Evolutionary conservation across 768 basidiomycete genomes (phyloP).

Genomic region (Clathrus columnatus): DNA sequence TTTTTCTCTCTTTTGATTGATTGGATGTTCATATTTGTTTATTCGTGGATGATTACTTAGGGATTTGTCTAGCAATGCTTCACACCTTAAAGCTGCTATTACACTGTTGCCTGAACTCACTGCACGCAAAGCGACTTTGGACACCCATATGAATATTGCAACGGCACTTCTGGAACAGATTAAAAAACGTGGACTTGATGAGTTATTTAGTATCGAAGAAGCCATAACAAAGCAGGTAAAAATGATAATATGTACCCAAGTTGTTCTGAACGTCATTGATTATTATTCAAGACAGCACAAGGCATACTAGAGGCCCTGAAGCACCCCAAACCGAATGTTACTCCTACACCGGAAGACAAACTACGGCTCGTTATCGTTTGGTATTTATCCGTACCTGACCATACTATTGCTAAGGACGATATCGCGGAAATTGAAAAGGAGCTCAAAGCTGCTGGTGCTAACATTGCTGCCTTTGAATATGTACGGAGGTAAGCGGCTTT

Average conservation of each 20-base stretch:
- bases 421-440: slow-evolving; percentile 81
- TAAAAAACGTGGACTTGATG: slow-evolving; percentile 90
- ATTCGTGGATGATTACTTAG: slow-evolving; percentile 31
- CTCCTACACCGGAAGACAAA: slow-evolving; percentile 73
- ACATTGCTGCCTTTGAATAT: slow-evolving; percentile 81
- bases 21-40: not conserved
- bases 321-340: slow-evolving; percentile 52
- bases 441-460: slow-evolving; percentile 72
- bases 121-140: slow-evolving; percentile 90
- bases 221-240: slow-evolving; percentile 73
- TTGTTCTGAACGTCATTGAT: not conserved
- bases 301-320: slow-evolving; percentile 85
- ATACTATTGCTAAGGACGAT: slow-evolving; percentile 79
- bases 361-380: slow-evolving; percentile 92
- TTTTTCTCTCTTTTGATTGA: slow-evolving; percentile 10
- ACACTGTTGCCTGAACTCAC: slow-evolving; percentile 95
- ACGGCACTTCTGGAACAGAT: slow-evolving; percentile 92
- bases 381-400: slow-evolving; percentile 82
- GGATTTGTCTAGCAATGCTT: slow-evolving; percentile 87
- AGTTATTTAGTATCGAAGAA: slow-evolving; percentile 96
- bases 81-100: slow-evolving; percentile 93
- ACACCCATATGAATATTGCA: slow-evolving; percentile 99
- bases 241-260: not conserved
- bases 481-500: slow-evolving; percentile 48
- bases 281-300: slow-evolving; percentile 41